Evolutionary conservation across 768 basidiomycete species (phyloP).

Genomic region (Xerocomus potaroensis): DNA sequence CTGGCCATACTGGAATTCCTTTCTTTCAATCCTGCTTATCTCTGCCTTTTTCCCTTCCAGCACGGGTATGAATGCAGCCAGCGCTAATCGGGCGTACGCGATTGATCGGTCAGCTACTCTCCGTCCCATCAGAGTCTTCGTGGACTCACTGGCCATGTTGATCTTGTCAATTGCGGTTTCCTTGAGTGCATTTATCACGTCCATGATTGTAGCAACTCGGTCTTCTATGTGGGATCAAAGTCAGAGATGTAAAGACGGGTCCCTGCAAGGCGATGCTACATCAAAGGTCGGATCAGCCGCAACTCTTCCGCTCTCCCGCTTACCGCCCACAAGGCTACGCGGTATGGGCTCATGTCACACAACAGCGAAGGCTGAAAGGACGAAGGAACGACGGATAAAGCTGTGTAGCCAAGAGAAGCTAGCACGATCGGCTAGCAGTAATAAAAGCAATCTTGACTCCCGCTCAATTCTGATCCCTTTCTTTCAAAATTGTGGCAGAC

Average conservation of each 20-base stretch:
- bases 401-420: too few relatives aligned
- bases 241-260: background rate
- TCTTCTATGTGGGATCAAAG: background rate
- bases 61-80: conserved; percentile 45
- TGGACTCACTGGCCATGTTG: conserved; percentile 32
- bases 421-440: too few relatives aligned
- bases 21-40: conserved; percentile 46
- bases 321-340: too few relatives aligned
- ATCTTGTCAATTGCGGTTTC: conserved; percentile 31
- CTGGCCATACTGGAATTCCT: conserved; percentile 54
- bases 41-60: conserved; percentile 43
- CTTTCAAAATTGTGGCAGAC: too few relatives aligned
- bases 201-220: conserved; percentile 26
- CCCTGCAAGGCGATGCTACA: background rate
- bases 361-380: too few relatives aligned
- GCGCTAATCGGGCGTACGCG: too few relatives aligned
- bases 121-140: background rate
- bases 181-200: conserved; percentile 31
- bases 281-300: background rate
- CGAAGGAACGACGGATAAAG: too few relatives aligned
- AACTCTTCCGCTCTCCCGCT: too few relatives aligned
- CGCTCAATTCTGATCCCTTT: too few relatives aligned
- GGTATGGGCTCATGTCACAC: too few relatives aligned
- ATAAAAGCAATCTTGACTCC: too few relatives aligned
- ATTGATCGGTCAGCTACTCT: conserved; percentile 6